Base-by-base conservation (phyloP, 2,329 filamentous ascomycete species). In the Penicillium palitans region DNA sequence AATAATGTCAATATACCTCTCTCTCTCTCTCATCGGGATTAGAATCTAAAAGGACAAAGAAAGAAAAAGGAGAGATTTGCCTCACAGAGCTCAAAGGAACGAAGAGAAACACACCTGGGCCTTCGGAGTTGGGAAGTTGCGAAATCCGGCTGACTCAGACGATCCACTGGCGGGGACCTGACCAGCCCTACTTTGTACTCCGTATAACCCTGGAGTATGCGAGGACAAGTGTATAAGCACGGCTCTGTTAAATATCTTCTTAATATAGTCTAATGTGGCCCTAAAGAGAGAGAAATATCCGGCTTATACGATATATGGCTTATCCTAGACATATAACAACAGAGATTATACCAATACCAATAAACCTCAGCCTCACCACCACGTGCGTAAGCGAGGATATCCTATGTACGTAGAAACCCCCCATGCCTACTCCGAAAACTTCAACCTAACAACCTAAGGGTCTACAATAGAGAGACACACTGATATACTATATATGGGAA, bases 61-160 rank as follows among this genome's bases (percentile, higher is more conserved):
- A 17, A 24, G 1, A 12, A 24, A 24, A 48, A 31, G n/a, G 6
- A 21, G 4, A 46, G 27, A 21, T 10, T 47, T 24, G 5, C 29
- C 45, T 24, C 19, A 17, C 24, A 24, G 4, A 24, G 45, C 19
- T 24, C 29, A 10, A 48, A 24, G 40, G 13, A 24, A 45, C 45
- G 35, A 24, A 35, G 13, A 45, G 13, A 45, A 45, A 27, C 24
- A 19, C 35, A 17, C 9, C 15, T n/a, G 37, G 17, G 17, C 17
- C 8, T 2, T 24, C 45, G 45, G 45, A 24, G 13, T 48, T 48
- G 1, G 29, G 9, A 35, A 46, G 27, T 31, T n/a, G n/a, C 19
- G 29, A 48, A 48, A 48, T 12, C 45, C 45, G 29, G 45, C 45
- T 48, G 45, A 48, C 45, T 48, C 13, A 47, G 29, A 47, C 15